Evolutionary conservation across 352 stramenopile species (phyloP), one percentile per base, ranked within the genome.

Genomic region (Thalassiosira ordinaria): DNA sequence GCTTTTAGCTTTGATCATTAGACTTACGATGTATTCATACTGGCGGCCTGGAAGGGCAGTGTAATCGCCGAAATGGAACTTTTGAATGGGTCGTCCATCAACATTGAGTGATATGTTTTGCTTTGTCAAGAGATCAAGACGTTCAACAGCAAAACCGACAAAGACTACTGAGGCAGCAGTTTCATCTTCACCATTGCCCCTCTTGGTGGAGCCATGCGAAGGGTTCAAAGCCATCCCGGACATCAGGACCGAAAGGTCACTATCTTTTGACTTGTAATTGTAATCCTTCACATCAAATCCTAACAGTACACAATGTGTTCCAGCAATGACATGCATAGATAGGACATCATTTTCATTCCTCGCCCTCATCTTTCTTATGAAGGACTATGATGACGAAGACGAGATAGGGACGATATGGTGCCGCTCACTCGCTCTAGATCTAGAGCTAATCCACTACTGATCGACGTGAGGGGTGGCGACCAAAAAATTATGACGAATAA

Each of bases 11-110:
- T 60, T 68, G 3, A 67, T 74, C 57, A 82, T 60, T 49, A 41
- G 53, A 7, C 68, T 33, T 26, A 84, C 66, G 35, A 62, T 76
- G 47, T 84, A 84, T 26, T 69, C 52, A 52, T 80, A 74, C 47
- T 60, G 2, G 37, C 11, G 46, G 18, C 26, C 56, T 16, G 52
- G 52, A 52, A 51, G 14, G 13, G 46, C 41, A 26, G 39, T 74
- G 29, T 84, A 84, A 47, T 84, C 75, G 22, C 67, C 67, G 26
- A 59, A 84, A 37, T 74, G 31, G 29, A 84, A 78, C 20, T 78
- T 78, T 41, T 84, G 75, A 24, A 84, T 78, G 2, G 67, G 75
- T 44, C 60, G 74, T 1, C 49, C 67, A 22, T 51, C 60, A 46
- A 41, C 27, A 57, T 78, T 84, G 27, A 84, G 62, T 20, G 46